These are phyloP conservation scores for Trichoderma citrinoviride DNA, from an alignment of 2,329 filamentous ascomycete genomes.

Conservation along the genomic window DNA sequence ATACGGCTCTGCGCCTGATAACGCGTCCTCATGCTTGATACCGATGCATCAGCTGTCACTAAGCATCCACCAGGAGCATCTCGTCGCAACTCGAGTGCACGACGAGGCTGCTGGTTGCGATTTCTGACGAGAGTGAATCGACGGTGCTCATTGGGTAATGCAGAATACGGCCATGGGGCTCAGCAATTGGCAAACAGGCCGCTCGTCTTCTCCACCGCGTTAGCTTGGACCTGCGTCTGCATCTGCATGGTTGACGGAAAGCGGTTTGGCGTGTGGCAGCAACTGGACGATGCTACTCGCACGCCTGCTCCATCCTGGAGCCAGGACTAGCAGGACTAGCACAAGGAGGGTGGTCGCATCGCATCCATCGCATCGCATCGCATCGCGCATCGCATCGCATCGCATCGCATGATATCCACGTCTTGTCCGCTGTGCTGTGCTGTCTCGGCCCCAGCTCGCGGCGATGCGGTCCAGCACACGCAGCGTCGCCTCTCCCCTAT, in stretches of 20 bases:
- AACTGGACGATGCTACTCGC: background rate
- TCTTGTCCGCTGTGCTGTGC: background rate
- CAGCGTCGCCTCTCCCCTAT: conserved; percentile 1
- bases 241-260: conserved; percentile 23
- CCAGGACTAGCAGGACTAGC: background rate
- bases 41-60: background rate
- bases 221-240: conserved; percentile 26
- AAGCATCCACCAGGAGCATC: background rate
- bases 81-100: background rate
- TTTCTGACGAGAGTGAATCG: conserved; percentile 3
- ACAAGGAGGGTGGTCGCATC: conserved; percentile 6
- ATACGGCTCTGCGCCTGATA: no score
- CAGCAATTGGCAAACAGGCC: background rate
- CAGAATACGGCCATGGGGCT: background rate
- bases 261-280: conserved; percentile 19
- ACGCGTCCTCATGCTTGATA: background rate
- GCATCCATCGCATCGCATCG: conserved; percentile 12
- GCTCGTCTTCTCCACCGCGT: conserved; percentile 14
- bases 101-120: background rate
- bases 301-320: no score
- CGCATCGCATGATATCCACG: conserved; percentile 4
- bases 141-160: conserved; percentile 1
- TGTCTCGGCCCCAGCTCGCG: background rate
- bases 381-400: conserved; percentile 3
- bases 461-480: background rate